phyloP scores from a whole-genome alignment of 1,284 basidiomycete species.

The Fomitiporia mediterranea region DNA sequence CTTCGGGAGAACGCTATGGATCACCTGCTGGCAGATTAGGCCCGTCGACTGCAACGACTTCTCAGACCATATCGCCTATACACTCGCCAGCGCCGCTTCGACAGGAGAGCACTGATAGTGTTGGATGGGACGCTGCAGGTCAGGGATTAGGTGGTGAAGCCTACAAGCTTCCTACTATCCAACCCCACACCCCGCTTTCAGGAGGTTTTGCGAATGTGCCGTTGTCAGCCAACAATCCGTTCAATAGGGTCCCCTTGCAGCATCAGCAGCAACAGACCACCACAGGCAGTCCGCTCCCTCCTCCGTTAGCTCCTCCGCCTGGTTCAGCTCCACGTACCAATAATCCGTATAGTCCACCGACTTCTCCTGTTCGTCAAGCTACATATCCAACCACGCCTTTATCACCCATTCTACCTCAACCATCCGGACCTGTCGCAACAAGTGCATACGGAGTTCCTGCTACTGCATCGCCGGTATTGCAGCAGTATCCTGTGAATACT shows the following conservation, averaged over 20 bases:
- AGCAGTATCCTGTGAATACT: conserved; percentile 4
- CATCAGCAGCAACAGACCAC: background rate
- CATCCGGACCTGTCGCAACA: background rate
- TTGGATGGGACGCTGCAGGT: conserved; percentile 13
- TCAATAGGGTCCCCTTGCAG: conserved; percentile 1
- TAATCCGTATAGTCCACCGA: conserved; percentile 2
- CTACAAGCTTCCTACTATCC: conserved; percentile 15
- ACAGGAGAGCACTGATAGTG: conserved; percentile 14
- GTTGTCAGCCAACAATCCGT: background rate
- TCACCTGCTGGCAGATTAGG: background rate
- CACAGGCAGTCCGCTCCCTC: background rate
- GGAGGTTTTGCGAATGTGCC: conserved; percentile 11
- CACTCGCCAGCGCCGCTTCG: background rate
- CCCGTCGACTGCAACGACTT: background rate
- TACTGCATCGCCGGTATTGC: background rate
- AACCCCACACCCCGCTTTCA: conserved; percentile 17
- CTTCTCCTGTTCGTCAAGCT: background rate
- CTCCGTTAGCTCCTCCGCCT: conserved; percentile 9
- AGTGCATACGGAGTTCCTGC: background rate
- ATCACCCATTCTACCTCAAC: background rate
- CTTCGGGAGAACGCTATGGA: conserved; percentile 4
- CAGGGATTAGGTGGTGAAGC: conserved; percentile 12
- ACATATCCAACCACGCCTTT: background rate
- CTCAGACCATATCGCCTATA: background rate
- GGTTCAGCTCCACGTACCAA: background rate